Percentiles rank a stretch among this genome's conserved stretches.
Evolutionary conservation across 768 basidiomycete genomes (phyloP).

Genomic region (Lentinula sp.): DNA sequence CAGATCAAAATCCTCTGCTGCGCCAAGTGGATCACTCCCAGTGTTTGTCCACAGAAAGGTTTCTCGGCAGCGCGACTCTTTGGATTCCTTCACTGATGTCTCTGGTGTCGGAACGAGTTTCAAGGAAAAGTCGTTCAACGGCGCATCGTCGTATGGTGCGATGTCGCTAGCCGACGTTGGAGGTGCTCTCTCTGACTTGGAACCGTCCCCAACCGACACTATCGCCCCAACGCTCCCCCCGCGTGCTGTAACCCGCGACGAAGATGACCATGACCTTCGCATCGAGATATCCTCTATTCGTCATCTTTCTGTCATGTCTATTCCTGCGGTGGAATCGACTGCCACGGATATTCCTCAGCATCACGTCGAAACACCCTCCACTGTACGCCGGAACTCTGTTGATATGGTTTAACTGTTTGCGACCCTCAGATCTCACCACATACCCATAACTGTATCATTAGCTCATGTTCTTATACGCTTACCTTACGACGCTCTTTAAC

Average conservation of each 20-base stretch:
- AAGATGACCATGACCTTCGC: conserved; percentile 11
- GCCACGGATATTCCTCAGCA: conserved; percentile 17
- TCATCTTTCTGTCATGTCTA: conserved; percentile 4
- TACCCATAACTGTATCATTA: conserved; percentile 7
- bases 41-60: conserved; percentile 39
- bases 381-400: neutral
- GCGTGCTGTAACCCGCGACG: conserved; percentile 8
- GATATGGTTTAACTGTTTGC: neutral
- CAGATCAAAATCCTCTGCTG: conserved; percentile 21
- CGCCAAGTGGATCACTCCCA: conserved; percentile 28
- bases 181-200: conserved; percentile 29
- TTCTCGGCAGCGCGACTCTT: conserved; percentile 41
- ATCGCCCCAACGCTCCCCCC: conserved; percentile 18
- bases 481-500: conserved; percentile 2
- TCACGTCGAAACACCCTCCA: conserved; percentile 7
- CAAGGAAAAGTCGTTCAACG: conserved; percentile 26
- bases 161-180: conserved; percentile 30
- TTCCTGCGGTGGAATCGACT: conserved; percentile 11
- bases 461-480: conserved; percentile 1
- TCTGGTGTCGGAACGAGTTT: conserved; percentile 30
- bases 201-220: conserved; percentile 12
- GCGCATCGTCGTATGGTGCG: conserved; percentile 30
- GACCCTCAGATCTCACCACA: neutral
- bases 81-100: conserved; percentile 41
- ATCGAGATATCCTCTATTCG: conserved; percentile 27